A percentile compares a stretch with the other conserved stretches of the same genome.
phyloP scores from a whole-genome alignment of 208 protist genomes.

The Acanthamoeba quina region DNA sequence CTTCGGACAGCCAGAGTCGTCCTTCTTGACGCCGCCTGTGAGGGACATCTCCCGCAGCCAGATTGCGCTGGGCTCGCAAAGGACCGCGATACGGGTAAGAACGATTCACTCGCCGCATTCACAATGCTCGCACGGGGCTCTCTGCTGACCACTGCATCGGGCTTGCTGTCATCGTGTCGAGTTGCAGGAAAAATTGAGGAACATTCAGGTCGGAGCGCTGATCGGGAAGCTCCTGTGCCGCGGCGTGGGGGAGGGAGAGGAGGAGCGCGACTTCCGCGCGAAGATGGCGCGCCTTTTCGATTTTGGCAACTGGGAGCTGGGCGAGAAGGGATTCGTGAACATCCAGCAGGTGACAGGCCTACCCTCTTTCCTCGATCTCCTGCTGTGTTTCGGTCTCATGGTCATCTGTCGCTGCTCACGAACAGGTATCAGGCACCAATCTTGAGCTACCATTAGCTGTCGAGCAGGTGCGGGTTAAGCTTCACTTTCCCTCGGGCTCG shows the following conservation, averaged over 20 bases:
- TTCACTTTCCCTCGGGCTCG: slow-evolving; percentile 20
- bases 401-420: too few relatives aligned
- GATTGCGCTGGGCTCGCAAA: slow-evolving; percentile 12
- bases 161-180: background rate
- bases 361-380: too few relatives aligned
- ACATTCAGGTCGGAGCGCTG: background rate
- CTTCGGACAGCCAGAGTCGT: too few relatives aligned
- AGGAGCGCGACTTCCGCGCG: slow-evolving; percentile 14
- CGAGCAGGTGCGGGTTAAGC: slow-evolving; percentile 15
- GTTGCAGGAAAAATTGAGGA: slow-evolving; percentile 5
- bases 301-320: slow-evolving; percentile 15
- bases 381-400: rapidly evolving
- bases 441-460: background rate
- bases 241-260: background rate
- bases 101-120: background rate
- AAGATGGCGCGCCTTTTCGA: slow-evolving; percentile 27
- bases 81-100: background rate
- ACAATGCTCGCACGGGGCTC: background rate
- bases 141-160: background rate
- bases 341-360: background rate
- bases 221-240: slow-evolving; percentile 37
- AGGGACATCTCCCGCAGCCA: too few relatives aligned
- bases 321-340: background rate
- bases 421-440: background rate
- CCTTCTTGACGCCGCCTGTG: too few relatives aligned